Evolutionary conservation across 768 basidiomycete genomes (phyloP).

Genomic region (Botryobasidium botryosum): DNA sequence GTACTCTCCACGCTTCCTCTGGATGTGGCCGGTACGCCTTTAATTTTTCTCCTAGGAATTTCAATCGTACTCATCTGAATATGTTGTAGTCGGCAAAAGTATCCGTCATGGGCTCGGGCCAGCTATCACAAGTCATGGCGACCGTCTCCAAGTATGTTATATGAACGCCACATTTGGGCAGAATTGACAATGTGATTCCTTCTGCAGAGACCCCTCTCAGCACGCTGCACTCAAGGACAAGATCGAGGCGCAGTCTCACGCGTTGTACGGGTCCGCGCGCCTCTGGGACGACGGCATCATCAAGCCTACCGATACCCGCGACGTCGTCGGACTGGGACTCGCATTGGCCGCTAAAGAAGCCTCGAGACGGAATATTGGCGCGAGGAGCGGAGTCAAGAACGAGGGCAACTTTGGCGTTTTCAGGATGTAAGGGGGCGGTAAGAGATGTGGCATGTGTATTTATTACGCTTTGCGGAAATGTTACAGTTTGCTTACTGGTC

Average conservation of each 20-base stretch:
- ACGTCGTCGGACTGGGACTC: slow-evolving; percentile 75
- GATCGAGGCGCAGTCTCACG: slow-evolving; percentile 79
- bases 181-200: not conserved
- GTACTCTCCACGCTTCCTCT: slow-evolving; percentile 90
- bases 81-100: slow-evolving; percentile 78
- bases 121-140: slow-evolving; percentile 86
- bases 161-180: not conserved
- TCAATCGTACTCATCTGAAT: too few relatives aligned
- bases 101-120: slow-evolving; percentile 88
- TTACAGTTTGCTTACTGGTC: too few relatives aligned
- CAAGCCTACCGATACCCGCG: slow-evolving; percentile 72
- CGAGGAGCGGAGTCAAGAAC: slow-evolving; percentile 33
- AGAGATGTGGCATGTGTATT: not conserved
- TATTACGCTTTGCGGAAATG: too few relatives aligned
- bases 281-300: slow-evolving; percentile 93
- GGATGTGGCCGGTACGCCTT: slow-evolving; percentile 99
- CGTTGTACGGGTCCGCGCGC: slow-evolving; percentile 78
- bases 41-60: too few relatives aligned
- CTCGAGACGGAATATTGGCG: slow-evolving; percentile 25
- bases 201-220: slow-evolving; percentile 54
- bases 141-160: slow-evolving; percentile 58
- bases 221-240: slow-evolving; percentile 57
- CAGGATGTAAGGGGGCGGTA: slow-evolving; percentile 44
- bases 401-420: slow-evolving; percentile 58
- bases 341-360: slow-evolving; percentile 39